Percentiles rank a stretch among this genome's conserved stretches.
phyloP scores from a whole-genome alignment of 495 filamentous ascomycete species.

The Aspergillus sclerotioniger region DNA sequence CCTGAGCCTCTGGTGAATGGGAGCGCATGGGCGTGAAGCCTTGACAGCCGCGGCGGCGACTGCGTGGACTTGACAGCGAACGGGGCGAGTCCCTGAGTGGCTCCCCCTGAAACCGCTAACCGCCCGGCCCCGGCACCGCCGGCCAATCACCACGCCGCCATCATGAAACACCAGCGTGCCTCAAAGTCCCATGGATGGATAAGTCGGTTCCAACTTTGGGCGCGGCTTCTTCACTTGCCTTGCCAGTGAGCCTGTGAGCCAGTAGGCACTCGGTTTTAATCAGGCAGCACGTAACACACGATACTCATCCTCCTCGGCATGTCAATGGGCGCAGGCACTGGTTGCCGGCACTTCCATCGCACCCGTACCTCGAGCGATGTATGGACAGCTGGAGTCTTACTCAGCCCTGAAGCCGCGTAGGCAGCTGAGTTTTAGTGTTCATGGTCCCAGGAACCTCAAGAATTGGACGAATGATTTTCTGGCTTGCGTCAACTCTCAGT shows the following conservation, averaged over 20 bases:
- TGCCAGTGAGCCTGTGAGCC: too few relatives aligned
- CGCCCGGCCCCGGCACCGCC: neutral
- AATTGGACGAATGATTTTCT: neutral
- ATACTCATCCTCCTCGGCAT: too few relatives aligned
- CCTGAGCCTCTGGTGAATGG: neutral
- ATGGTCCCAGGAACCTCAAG: neutral
- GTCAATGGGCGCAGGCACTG: too few relatives aligned
- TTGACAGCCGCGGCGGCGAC: neutral
- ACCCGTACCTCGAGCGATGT: neutral
- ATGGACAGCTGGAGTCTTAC: neutral
- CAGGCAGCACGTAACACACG: too few relatives aligned
- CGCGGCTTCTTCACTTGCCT: too few relatives aligned
- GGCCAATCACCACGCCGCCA: neutral
- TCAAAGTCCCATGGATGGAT: neutral
- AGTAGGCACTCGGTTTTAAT: too few relatives aligned
- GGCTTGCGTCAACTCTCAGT: neutral
- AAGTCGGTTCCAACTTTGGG: neutral
- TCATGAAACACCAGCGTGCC: neutral
- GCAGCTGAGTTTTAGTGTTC: neutral
- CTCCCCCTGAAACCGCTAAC: slow-evolving; percentile 4
- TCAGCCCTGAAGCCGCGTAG: slow-evolving; percentile 1
- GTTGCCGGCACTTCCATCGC: neutral
- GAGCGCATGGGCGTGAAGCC: neutral
- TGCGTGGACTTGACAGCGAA: neutral
- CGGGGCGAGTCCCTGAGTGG: neutral